A percentile compares a stretch with the other conserved stretches of the same genome.
Evolutionary conservation across 2,329 filamentous ascomycete genomes (phyloP).

Genomic region (Aspergillus fischeri): DNA sequence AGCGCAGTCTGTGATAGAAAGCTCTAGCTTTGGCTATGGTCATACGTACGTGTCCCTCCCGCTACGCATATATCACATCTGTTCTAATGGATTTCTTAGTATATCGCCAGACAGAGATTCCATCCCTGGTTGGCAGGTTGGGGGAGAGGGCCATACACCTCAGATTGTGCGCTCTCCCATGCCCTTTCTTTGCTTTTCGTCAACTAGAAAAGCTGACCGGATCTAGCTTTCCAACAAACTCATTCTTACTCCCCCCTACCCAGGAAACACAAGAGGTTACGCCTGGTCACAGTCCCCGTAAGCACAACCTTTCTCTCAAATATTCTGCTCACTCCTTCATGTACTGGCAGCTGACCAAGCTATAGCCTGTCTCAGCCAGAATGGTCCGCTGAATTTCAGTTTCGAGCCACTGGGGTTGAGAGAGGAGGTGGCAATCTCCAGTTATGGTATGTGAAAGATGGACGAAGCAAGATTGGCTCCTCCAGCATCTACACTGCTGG

Average conservation of each 20-base stretch:
- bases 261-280: constrained; percentile 78
- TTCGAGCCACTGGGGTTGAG: constrained; percentile 81
- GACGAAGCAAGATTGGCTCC: constrained; percentile 60
- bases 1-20: constrained; percentile 65
- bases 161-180: constrained; percentile 42
- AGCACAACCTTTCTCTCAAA: constrained; percentile 12
- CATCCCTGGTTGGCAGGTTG: constrained; percentile 54
- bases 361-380: constrained; percentile 50
- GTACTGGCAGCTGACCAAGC: constrained; percentile 8
- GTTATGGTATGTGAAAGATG: constrained; percentile 80
- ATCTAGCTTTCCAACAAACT: constrained; percentile 75
- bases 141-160: constrained; percentile 53
- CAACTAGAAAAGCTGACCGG: constrained; percentile 10
- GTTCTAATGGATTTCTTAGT: constrained; percentile 35
- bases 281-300: constrained; percentile 68
- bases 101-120: constrained; percentile 55
- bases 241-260: constrained; percentile 82
- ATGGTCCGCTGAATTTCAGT: constrained; percentile 82
- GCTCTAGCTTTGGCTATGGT: constrained; percentile 73
- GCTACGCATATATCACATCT: not conserved
- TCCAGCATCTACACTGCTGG: constrained; percentile 79
- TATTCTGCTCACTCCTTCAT: not conserved
- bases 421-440: constrained; percentile 84
- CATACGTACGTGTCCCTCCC: constrained; percentile 47
- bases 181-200: not conserved